Base-by-base conservation (phyloP, 2,329 filamentous ascomycete genomes). In the Phaeosphaeriaceae sp. region DNA sequence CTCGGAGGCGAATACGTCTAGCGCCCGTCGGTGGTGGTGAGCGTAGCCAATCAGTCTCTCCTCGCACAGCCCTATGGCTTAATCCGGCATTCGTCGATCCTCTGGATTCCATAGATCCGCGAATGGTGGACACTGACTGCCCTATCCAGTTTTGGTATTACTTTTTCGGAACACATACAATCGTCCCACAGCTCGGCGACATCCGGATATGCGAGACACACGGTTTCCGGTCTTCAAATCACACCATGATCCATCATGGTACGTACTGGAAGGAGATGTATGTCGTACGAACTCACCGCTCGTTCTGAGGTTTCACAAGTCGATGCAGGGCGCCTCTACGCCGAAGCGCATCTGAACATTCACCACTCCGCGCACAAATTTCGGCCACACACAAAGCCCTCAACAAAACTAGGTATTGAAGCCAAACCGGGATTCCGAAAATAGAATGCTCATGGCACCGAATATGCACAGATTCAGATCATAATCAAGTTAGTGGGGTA, bases 261-360 rank as follows among this genome's bases (percentile, higher is more conserved):
- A 64, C 57, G 52, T 66, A 65, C 63, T 61, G 59, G 50, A 24
- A 54, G 25, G 48, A 19, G 15, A 17, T 22, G 42, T 45, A 33
- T 36, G 65, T 68, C 24, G 57, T 60, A 72, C 65, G 42, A 63
- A 56, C 61, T 66, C 65, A 69, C 67, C 65, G 68, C 70, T 65
- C 63, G 56, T 52, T 50, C 56, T 54, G 50, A 49, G 53, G 55
- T 62, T 50, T 60, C 57, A 66, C 62, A 55, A 51, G 58, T 24
- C 49, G 24, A 55, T 56, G 49, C 44, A 47, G 11, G 51, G 10
- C 22, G 24, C 20, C 42, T 21, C 40, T 19, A n/a, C 50, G 17
- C 42, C 24, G 17, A 19, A 17, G 40, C 40, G 24, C 17, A 51
- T 42, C 40, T 42, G 36, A 44, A 22, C 15, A 31, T 20, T 36